Evolutionary conservation across 2,329 filamentous ascomycete genomes (phyloP), one percentile per base, ranked within the genome.

Genomic region (Aureobasidium melanogenum): DNA sequence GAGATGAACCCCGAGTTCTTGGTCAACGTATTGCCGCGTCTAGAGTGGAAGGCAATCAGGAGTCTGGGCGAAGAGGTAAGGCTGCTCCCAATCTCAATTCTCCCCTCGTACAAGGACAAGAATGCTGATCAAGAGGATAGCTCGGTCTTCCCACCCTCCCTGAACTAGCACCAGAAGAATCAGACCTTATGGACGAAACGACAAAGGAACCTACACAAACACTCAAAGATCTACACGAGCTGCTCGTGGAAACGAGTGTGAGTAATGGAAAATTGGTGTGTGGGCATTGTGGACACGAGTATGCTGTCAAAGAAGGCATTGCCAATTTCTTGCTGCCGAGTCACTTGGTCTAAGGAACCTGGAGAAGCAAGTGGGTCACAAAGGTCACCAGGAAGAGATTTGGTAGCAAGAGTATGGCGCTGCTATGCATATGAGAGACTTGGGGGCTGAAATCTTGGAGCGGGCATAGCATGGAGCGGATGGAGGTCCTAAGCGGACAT

Each of bases 261-360:
- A 82, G 85, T 39, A 89, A 93, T 75, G 94, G 94, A 3, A 93
- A 89, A 75, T 80, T 99, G 66, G 88, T 92, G 5, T 99, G 94
- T 73, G 91, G 84, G 51, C 89, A 88, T 74, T 99, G 94, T 72
- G 90, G 89, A 51, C 93, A 97, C 72, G 90, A 96, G 78, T 99
- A 97, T 75, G 86, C 86, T 63, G 87, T 99, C 65, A 92, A 94
- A 72, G 93, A 99, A 76, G 94, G 94, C 5, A 96, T 97, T 73
- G 91, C 91, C 63, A 97, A 97, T 75, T 99, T 99, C 70, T 77
- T 99, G 71, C 77, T 99, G 67, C 94, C 94, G 14, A 94, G 88
- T 69, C 94, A 99, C 78, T 77, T 99, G 74, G 94, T 92, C 36
- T 83, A 19, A 51, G 9, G 24, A 5, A n/a, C n/a, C n/a, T n/a